phyloP scores from a whole-genome alignment of 2,329 filamentous ascomycete species.

The Ustulina deusta region DNA sequence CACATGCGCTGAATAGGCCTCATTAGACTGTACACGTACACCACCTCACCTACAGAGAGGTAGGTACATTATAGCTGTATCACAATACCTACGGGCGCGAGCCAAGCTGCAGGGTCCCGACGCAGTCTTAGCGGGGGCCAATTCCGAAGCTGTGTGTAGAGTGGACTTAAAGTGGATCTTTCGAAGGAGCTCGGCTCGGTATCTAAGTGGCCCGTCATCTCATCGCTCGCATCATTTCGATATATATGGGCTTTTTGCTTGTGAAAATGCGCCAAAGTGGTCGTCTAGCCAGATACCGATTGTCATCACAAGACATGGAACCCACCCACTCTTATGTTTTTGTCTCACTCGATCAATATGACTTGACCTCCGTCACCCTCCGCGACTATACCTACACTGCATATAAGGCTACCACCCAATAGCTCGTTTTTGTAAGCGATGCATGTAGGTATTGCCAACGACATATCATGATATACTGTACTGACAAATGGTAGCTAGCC shows the following conservation, averaged over 20 bases:
- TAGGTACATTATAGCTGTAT: background rate
- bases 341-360: background rate
- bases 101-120: slow-evolving; percentile 38
- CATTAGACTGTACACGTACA: too few relatives aligned
- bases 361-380: background rate
- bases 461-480: background rate
- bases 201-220: slow-evolving; percentile 32
- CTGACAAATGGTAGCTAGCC: slow-evolving; percentile 16
- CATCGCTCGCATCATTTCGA: background rate
- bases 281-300: slow-evolving; percentile 8
- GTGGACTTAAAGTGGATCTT: slow-evolving; percentile 20
- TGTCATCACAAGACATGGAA: slow-evolving; percentile 5
- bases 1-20: background rate
- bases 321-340: background rate
- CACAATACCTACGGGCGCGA: background rate
- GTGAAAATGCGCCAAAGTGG: slow-evolving; percentile 37
- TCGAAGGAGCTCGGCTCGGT: slow-evolving; percentile 27
- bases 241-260: slow-evolving; percentile 27
- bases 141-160: slow-evolving; percentile 23
- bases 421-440: background rate
- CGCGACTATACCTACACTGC: background rate
- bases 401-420: background rate
- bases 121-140: slow-evolving; percentile 25
- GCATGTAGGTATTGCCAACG: background rate
- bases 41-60: too few relatives aligned